Percentiles rank a stretch among this genome's conserved stretches.
Conservation (phyloP, 148 eudicot genomes). For the Cornus florida region DNA sequence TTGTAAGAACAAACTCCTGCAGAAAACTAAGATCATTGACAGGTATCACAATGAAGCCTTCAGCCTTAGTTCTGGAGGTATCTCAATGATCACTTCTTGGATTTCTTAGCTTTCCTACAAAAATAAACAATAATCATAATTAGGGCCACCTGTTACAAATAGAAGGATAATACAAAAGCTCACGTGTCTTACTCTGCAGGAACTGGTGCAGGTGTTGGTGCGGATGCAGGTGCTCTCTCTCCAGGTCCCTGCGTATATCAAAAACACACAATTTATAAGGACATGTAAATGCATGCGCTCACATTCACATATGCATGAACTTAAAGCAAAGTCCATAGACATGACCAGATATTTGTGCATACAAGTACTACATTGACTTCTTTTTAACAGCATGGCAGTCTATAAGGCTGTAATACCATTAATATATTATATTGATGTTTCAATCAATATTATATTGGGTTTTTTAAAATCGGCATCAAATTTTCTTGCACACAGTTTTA, state of each 20-base stretch:
- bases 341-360: background rate
- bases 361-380: background rate
- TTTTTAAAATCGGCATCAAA: background rate
- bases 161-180: background rate
- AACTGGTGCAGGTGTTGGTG: slow-evolving; percentile 5
- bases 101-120: slow-evolving; percentile 28
- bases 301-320: background rate
- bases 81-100: slow-evolving; percentile 30
- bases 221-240: slow-evolving; percentile 29
- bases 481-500: background rate
- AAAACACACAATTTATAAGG: background rate
- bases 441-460: background rate
- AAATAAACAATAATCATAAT: background rate
- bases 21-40: no score
- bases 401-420: background rate
- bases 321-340: background rate
- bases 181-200: background rate
- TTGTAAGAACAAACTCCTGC: no score
- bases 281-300: background rate
- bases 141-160: background rate
- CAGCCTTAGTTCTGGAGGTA: background rate
- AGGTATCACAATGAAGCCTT: background rate
- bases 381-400: background rate
- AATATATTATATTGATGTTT: no score
- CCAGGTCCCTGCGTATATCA: slow-evolving; percentile 29